A percentile compares a stretch with the other conserved stretches of the same genome.
These are phyloP conservation scores for Puccinia coronata DNA, from an alignment of 1,284 basidiomycete species.

Conservation along the genomic window DNA sequence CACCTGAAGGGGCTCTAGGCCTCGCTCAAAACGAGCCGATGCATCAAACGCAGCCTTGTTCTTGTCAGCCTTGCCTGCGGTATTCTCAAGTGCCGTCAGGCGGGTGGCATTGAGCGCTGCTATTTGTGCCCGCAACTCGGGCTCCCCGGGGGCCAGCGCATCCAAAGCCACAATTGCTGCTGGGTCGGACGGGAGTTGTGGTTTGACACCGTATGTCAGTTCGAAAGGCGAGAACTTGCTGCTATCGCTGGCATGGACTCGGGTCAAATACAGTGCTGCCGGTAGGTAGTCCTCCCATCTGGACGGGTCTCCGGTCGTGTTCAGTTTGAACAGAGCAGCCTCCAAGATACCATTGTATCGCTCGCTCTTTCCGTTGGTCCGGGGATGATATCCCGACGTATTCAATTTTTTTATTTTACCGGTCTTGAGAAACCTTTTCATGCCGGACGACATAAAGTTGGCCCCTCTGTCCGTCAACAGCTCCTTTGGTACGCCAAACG, in stretches of 20 bases:
- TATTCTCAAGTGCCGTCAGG: too few relatives aligned
- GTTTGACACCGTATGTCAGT: constrained; percentile 1
- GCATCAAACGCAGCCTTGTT: too few relatives aligned
- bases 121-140: too few relatives aligned
- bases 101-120: too few relatives aligned
- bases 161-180: neutral
- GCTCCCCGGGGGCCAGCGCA: neutral
- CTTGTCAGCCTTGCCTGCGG: too few relatives aligned
- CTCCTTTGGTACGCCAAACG: too few relatives aligned
- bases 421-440: neutral
- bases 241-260: neutral
- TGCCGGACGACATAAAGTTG: neutral
- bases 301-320: neutral
- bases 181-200: neutral
- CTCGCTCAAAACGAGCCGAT: too few relatives aligned
- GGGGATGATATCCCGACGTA: too few relatives aligned
- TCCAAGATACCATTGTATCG: constrained; percentile 2
- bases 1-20: too few relatives aligned
- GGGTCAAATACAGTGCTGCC: neutral
- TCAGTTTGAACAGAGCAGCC: neutral
- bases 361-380: neutral
- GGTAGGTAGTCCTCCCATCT: neutral
- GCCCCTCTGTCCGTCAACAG: neutral
- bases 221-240: constrained; percentile 4
- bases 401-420: neutral